Conservation (phyloP, 768 basidiomycete species). For the Lentinus tigrinus region DNA sequence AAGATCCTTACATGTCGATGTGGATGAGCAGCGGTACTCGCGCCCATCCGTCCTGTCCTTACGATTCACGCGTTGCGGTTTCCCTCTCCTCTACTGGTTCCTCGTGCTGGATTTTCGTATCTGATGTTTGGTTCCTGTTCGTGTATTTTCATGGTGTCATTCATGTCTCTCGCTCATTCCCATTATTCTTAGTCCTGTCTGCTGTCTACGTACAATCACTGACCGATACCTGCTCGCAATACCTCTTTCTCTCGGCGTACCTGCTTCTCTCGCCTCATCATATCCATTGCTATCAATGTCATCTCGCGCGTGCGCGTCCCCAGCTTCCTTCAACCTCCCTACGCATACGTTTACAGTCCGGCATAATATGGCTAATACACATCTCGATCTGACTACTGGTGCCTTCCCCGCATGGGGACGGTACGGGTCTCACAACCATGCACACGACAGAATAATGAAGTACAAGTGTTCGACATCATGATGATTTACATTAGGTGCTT, state of each 20-base stretch:
- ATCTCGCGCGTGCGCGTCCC: neutral
- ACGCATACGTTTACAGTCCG: constrained; percentile 11
- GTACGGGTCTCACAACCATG: constrained; percentile 4
- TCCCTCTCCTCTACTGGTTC: constrained; percentile 1
- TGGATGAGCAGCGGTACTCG: constrained; percentile 39
- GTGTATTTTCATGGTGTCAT: neutral
- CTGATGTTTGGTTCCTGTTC: constrained; percentile 5
- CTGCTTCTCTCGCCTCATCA: neutral
- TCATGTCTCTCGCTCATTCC: constrained; percentile 7
- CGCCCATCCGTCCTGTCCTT: constrained; percentile 26
- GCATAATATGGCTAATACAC: constrained; percentile 18
- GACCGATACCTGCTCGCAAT: constrained; percentile 15
- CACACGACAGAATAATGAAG: too few relatives aligned
- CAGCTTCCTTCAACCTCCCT: neutral
- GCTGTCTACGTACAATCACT: constrained; percentile 12
- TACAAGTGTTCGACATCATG: too few relatives aligned
- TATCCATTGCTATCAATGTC: neutral
- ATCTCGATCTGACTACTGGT: neutral
- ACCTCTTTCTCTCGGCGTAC: neutral
- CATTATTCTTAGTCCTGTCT: neutral
- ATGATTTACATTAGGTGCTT: too few relatives aligned
- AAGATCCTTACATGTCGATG: constrained; percentile 79
- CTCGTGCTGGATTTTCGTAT: constrained; percentile 9
- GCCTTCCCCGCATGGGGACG: constrained; percentile 1
- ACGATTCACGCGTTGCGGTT: constrained; percentile 16